Percentiles rank a stretch among this genome's conserved stretches.
These are phyloP conservation scores for Macrophomina phaseolina DNA, from an alignment of 2,329 filamentous ascomycete genomes.

Conservation along the genomic window DNA sequence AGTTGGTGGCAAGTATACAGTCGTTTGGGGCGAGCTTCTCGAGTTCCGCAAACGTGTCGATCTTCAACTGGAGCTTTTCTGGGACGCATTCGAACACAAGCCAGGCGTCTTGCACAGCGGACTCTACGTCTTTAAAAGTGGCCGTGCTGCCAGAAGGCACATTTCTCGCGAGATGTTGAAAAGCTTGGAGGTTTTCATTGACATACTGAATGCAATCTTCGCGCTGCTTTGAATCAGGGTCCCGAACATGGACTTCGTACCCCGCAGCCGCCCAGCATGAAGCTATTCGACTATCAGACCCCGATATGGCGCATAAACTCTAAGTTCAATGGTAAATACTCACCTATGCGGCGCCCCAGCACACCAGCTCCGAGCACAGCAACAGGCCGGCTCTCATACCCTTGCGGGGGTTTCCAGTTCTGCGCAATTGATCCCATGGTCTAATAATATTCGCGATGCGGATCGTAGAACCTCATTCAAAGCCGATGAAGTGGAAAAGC, in stretches of 20 bases:
- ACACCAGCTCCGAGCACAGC: constrained; percentile 32
- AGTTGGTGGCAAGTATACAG: constrained; percentile 59
- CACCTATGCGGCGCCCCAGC: constrained; percentile 30
- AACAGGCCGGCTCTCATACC: constrained; percentile 31
- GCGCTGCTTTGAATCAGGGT: constrained; percentile 47
- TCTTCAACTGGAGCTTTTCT: constrained; percentile 57
- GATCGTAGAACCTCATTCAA: too few species aligned
- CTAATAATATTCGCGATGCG: too few species aligned
- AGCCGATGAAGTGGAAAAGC: not conserved
- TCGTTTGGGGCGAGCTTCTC: constrained; percentile 52
- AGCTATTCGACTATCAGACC: not conserved
- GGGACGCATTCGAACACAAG: constrained; percentile 62
- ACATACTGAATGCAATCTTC: constrained; percentile 49
- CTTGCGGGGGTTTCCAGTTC: not conserved
- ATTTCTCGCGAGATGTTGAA: constrained; percentile 6
- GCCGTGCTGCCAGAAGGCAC: constrained; percentile 35
- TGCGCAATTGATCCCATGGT: not conserved
- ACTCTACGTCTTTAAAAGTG: constrained; percentile 46
- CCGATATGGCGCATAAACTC: too few species aligned
- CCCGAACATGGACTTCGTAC: constrained; percentile 51
- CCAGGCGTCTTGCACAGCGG: constrained; percentile 56
- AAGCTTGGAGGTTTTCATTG: constrained; percentile 41
- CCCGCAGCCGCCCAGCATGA: constrained; percentile 49
- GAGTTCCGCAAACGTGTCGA: constrained; percentile 54
- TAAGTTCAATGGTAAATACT: too few species aligned